phyloP scores from a whole-genome alignment of 768 basidiomycete species.

The Serendipita indica region DNA sequence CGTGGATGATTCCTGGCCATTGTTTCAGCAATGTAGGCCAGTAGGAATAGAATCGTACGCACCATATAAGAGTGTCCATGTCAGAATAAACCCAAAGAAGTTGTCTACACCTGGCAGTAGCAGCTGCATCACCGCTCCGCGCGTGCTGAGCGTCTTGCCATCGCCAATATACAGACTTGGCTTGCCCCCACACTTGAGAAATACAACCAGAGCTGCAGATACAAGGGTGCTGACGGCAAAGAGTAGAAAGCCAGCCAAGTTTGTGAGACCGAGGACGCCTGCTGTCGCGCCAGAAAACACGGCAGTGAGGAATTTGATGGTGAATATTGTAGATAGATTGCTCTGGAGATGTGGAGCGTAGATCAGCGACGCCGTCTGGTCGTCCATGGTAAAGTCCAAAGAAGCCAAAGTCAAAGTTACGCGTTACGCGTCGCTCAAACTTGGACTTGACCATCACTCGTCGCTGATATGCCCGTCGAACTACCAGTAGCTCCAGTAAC shows the following conservation, averaged over 20 bases:
- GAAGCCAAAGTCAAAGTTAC: not conserved
- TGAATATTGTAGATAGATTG: conserved; percentile 17
- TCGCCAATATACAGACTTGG: conserved; percentile 40
- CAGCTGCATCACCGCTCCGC: conserved; percentile 50
- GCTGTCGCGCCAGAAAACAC: conserved; percentile 80
- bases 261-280: conserved; percentile 79
- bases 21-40: not conserved
- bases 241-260: conserved; percentile 66
- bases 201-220: conserved; percentile 48
- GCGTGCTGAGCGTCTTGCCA: conserved; percentile 12
- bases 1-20: not conserved
- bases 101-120: conserved; percentile 83
- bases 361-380: not conserved
- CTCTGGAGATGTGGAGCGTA: conserved; percentile 1
- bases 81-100: conserved; percentile 75
- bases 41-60: conserved; percentile 20
- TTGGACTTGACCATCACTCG: not conserved
- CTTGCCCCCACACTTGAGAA: conserved; percentile 54
- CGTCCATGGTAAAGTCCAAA: conserved; percentile 1
- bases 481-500: conserved; percentile 30
- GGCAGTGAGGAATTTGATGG: conserved; percentile 65
- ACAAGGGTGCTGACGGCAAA: conserved; percentile 55
- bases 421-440: conserved; percentile 8
- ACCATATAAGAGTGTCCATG: conserved; percentile 93
- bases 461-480: conserved; percentile 9